Conservation (phyloP, 257 asterid species). For the Fraxinus americana region DNA sequence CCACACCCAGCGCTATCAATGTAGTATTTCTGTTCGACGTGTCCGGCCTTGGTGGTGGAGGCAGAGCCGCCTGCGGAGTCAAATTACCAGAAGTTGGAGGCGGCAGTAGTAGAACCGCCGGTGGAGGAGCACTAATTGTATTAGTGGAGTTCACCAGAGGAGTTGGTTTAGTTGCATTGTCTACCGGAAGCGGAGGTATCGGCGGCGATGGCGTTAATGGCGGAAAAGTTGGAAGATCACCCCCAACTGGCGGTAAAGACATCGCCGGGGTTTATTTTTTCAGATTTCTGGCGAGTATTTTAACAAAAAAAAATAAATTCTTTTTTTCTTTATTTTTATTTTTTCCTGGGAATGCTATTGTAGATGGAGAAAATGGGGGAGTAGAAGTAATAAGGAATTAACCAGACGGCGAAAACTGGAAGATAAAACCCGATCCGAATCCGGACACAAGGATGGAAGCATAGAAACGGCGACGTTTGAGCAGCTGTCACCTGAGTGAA, state of each 20-base stretch:
- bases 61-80: conserved; percentile 20
- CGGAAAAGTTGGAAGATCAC: conserved; percentile 30
- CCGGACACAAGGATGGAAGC: conserved; percentile 18
- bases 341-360: neutral
- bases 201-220: conserved; percentile 34
- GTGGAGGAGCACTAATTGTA: conserved; percentile 35
- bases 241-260: conserved; percentile 42
- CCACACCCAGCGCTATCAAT: conserved; percentile 72
- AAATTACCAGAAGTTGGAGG: conserved; percentile 39
- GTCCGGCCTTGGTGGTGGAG: conserved; percentile 23
- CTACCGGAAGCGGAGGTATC: conserved; percentile 3
- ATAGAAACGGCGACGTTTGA: conserved; percentile 36
- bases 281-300: conserved; percentile 15
- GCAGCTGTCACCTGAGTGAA: conserved; percentile 22
- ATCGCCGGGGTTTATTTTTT: conserved; percentile 30
- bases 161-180: conserved; percentile 13
- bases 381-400: neutral
- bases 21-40: conserved; percentile 34
- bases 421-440: neutral
- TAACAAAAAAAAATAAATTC: neutral
- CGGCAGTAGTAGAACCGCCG: conserved; percentile 31
- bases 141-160: neutral
- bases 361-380: neutral
- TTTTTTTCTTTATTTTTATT: neutral
- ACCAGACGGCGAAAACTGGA: neutral